Percentiles rank a stretch among this genome's conserved stretches.
These are phyloP conservation scores for Lactuca saligna DNA, from an alignment of 129 eudicot species.

Conservation along the genomic window DNA sequence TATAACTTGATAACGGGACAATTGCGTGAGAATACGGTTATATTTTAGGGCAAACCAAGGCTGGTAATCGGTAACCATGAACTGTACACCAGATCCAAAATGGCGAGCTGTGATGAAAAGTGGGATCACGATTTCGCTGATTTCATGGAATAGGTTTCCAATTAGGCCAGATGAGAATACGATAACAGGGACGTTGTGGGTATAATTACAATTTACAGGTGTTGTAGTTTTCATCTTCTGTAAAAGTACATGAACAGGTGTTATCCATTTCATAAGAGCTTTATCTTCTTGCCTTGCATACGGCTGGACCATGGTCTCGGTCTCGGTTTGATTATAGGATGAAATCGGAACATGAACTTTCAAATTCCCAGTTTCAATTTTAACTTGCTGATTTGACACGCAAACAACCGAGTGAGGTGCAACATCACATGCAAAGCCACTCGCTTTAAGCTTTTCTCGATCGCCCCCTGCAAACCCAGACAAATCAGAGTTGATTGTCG, in stretches of 20 bases:
- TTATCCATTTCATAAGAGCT: constrained; percentile 27
- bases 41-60: constrained; percentile 33
- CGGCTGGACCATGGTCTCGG: constrained; percentile 41
- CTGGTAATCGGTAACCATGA: constrained; percentile 41
- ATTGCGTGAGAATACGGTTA: constrained; percentile 13
- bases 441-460: too few relatives aligned
- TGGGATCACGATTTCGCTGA: constrained; percentile 57
- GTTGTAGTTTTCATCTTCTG: constrained; percentile 6
- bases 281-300: constrained; percentile 55
- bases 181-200: constrained; percentile 49
- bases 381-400: constrained; percentile 36
- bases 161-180: constrained; percentile 53
- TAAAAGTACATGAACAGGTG: constrained; percentile 43
- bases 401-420: constrained; percentile 33
- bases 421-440: constrained; percentile 40
- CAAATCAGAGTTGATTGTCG: not conserved
- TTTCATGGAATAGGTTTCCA: constrained; percentile 54
- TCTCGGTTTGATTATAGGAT: constrained; percentile 18
- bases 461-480: constrained; percentile 41
- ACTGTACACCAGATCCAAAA: constrained; percentile 34
- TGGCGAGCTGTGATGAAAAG: constrained; percentile 46
- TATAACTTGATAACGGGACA: constrained; percentile 36
- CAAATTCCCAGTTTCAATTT: constrained; percentile 30
- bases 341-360: not conserved
- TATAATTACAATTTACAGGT: constrained; percentile 31